Conservation (phyloP, 148 eudicot genomes). For the Fagopyrum esculentum region DNA sequence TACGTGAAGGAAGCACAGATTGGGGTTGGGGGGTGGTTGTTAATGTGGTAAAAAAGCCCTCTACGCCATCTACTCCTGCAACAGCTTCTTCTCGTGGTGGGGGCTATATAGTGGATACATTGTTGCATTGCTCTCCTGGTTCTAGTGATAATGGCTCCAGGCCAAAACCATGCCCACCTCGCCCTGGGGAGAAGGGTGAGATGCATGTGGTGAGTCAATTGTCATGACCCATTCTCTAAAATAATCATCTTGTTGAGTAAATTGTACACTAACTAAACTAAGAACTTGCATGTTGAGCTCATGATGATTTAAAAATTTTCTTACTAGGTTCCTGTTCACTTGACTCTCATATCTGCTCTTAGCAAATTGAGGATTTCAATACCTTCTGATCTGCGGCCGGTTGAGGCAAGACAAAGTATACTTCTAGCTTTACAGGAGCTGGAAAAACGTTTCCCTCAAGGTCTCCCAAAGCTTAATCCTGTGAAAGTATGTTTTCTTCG, state of each 20-base stretch:
- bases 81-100: conserved; percentile 52
- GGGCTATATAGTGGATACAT: conserved; percentile 78
- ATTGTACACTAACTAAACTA: background rate
- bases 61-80: conserved; percentile 45
- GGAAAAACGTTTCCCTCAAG: conserved; percentile 81
- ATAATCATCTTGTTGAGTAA: background rate
- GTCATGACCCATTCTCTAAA: background rate
- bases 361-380: conserved; percentile 76
- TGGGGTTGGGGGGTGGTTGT: conserved; percentile 99
- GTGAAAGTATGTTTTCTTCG: conserved; percentile 50
- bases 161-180: conserved; percentile 87
- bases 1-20: conserved; percentile 83
- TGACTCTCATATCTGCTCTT: conserved; percentile 69
- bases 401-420: conserved; percentile 77
- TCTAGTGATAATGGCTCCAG: conserved; percentile 85
- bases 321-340: conserved; percentile 84
- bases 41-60: conserved; percentile 79
- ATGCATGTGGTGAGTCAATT: conserved; percentile 90
- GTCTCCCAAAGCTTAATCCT: conserved; percentile 94
- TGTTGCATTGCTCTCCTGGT: conserved; percentile 89
- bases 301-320: conserved; percentile 11
- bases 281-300: conserved; percentile 10
- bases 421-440: conserved; percentile 86
- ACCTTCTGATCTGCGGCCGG: conserved; percentile 86
- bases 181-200: conserved; percentile 98